These are phyloP conservation scores for Trichophyton verrucosum DNA, from an alignment of 2,329 filamentous ascomycete genomes.

Conservation along the genomic window DNA sequence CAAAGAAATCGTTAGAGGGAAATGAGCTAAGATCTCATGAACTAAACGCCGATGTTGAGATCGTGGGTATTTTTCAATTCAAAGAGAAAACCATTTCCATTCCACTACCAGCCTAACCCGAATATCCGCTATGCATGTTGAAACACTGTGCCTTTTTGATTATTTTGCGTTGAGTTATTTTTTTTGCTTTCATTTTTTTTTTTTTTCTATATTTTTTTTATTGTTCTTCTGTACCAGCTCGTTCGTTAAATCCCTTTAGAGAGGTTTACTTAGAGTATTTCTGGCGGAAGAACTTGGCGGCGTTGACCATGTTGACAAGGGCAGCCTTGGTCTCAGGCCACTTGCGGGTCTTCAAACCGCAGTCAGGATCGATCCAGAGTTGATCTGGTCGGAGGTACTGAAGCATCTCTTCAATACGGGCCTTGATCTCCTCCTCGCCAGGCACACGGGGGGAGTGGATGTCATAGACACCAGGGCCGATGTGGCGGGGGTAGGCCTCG, in stretches of 20 bases:
- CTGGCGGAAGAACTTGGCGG: conserved; percentile 89
- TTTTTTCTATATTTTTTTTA: neutral
- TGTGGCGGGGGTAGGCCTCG: conserved; percentile 93
- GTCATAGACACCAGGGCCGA: conserved; percentile 98
- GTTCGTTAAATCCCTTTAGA: neutral
- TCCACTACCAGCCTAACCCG: conserved; percentile 10
- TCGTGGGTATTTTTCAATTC: conserved; percentile 30
- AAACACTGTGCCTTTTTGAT: conserved; percentile 11
- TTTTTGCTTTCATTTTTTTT: neutral
- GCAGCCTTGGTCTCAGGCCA: conserved; percentile 98
- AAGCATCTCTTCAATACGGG: conserved; percentile 96
- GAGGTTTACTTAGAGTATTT: conserved; percentile 56
- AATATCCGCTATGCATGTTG: conserved; percentile 14
- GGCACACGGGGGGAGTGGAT: conserved; percentile 99
- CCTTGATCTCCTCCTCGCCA: conserved; percentile 95
- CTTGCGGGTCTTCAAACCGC: conserved; percentile 96
- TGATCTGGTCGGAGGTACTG: conserved; percentile 93
- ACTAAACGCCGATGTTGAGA: conserved; percentile 40
- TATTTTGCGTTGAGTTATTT: neutral
- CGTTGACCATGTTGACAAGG: conserved; percentile 92
- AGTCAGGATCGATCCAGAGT: conserved; percentile 99
- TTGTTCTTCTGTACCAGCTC: neutral
- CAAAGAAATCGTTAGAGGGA: conserved; percentile 2
- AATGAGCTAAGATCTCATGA: conserved; percentile 14
- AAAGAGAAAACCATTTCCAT: conserved; percentile 16